Base-by-base conservation (phyloP, 352 stramenopile species). In the Pythium vanterpoolii region DNA sequence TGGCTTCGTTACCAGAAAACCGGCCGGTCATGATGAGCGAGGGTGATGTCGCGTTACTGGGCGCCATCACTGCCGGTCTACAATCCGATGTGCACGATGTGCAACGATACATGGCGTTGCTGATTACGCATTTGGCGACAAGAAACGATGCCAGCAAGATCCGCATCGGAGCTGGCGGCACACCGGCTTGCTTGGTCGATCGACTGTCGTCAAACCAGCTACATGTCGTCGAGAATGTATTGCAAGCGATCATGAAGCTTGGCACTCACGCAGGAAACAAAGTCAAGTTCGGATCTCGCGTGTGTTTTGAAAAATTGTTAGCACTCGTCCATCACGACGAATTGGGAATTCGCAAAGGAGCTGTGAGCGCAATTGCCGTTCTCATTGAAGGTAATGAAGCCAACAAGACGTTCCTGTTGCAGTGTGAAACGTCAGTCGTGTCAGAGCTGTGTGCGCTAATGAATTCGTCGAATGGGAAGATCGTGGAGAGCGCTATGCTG, bases 181-280 rank as follows among this genome's bases (percentile, higher is more conserved):
- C 63, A 9, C 64, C 77, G 0, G 51, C 71, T 0, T 76, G 73
- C 13, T 64, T 89, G 4, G 64, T 89, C 7, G 80, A 87, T 62
- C 76, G 80, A 1, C 54, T 93, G 0, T 87, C 77, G 5, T 90
- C 80, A 11, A 87, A 89, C 43, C 73, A 88, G 1, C 55, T 72
- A 3, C 73, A 87, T 42, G 78, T 93, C 0, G 46, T 93, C 1
- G 83, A 90, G 40, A 90, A 89, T 42, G 77, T 90, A 3, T 49
- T 89, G 11, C 69, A 78, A 16, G 83, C 80, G 1, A 67, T 90
- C 28, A 71, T 77, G 27, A 90, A 90, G 53, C 72, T 93, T 4
- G 83, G 80, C 4, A 82, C 67, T 19, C 78, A 90, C 40, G 73
- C 77, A 5, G 83, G 83, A 16, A 93, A 93, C 62, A 89, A 90